phyloP scores from a whole-genome alignment of 129 eudicot species.

The Helianthus annuus region HanXRQr2.0-SUNRISE NC_035443.2:181808737-181809236 shows the following conservation, averaged over 20 bases:
- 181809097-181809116: too few relatives aligned
- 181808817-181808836: background rate
- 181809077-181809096: too few relatives aligned
- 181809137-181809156: too few relatives aligned
- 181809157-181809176: background rate
- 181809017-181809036: background rate
- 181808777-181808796: background rate
- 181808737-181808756: background rate
- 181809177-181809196: conserved; percentile 7
- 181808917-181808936: background rate
- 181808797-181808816: background rate
- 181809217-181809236: background rate
- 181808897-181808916: background rate
- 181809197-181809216: background rate
- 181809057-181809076: too few relatives aligned
- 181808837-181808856: background rate
- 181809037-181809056: too few relatives aligned
- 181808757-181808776: conserved; percentile 3
- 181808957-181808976: background rate
- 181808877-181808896: too few relatives aligned
- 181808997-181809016: conserved; percentile 1
- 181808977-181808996: background rate
- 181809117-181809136: too few relatives aligned
- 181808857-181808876: background rate
- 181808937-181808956: background rate